Percentiles rank a stretch among this genome's conserved stretches.
Evolutionary conservation across 305 asterid species (phyloP).

Genomic region (Solanum aculeatissimum): DNA sequence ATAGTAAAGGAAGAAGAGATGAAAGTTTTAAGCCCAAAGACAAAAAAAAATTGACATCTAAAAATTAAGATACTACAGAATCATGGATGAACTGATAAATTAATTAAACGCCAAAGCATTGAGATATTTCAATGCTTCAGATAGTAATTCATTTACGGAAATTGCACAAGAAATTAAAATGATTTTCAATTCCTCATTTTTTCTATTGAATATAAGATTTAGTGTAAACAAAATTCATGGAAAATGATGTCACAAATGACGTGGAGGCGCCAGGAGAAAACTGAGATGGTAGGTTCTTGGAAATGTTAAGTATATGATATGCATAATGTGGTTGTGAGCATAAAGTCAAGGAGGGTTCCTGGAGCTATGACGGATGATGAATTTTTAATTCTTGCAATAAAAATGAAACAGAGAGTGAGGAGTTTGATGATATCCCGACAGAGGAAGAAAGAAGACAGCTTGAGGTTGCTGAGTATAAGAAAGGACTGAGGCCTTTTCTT

Average conservation of each 20-base stretch:
- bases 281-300: constrained; percentile 81
- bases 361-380: constrained; percentile 95
- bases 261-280: constrained; percentile 82
- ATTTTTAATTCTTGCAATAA: constrained; percentile 54
- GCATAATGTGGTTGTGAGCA: constrained; percentile 91
- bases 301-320: constrained; percentile 89
- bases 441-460: constrained; percentile 89
- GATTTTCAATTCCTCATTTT: no score
- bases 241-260: constrained; percentile 83
- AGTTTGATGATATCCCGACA: constrained; percentile 64
- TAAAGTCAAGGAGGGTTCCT: constrained; percentile 87
- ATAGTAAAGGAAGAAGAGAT: no score
- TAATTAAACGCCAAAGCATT: no score
- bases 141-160: no score
- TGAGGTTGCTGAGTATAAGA: constrained; percentile 93
- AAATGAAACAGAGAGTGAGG: constrained; percentile 68
- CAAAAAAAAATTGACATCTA: no score
- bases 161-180: no score
- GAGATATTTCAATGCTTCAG: no score
- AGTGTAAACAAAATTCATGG: no score
- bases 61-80: no score
- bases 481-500: constrained; percentile 94
- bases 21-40: no score
- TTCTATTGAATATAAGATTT: no score
- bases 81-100: no score